phyloP scores from a whole-genome alignment of 1,139 yeast genomes.

The Blastobotrys apis region DNA sequence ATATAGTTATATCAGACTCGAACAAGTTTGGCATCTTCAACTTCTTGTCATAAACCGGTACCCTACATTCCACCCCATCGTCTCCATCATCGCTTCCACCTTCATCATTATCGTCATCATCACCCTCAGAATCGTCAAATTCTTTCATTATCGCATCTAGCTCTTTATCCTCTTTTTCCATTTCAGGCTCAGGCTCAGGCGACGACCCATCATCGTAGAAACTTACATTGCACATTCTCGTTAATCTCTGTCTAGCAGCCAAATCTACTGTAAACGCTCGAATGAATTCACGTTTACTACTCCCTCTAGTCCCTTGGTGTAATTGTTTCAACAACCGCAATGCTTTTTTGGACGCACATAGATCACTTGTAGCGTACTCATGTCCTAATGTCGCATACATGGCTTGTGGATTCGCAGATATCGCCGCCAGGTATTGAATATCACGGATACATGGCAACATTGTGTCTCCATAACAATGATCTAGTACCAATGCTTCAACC shows the following conservation, averaged over 20 bases:
- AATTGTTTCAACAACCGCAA: constrained; percentile 12
- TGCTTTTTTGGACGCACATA: constrained; percentile 6
- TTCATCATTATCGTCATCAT: background rate
- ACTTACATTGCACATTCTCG: too few species aligned
- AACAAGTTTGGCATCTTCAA: constrained; percentile 3
- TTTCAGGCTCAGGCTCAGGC: too few species aligned
- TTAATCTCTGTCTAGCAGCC: too few species aligned
- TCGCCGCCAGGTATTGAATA: constrained; percentile 8
- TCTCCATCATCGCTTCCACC: background rate
- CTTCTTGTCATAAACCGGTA: too few species aligned
- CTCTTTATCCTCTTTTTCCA: too few species aligned
- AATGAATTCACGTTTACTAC: too few species aligned
- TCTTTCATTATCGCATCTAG: background rate
- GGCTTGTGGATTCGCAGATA: constrained; percentile 14
- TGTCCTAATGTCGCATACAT: constrained; percentile 8
- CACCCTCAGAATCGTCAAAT: background rate
- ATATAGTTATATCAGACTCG: constrained; percentile 5
- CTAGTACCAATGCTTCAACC: background rate
- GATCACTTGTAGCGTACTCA: constrained; percentile 13
- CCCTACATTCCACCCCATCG: too few species aligned
- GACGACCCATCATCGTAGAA: too few species aligned
- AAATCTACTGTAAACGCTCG: too few species aligned
- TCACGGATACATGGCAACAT: constrained; percentile 13
- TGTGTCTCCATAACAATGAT: constrained; percentile 3
- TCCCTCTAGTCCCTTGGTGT: background rate